Conservation (phyloP, 108 stramenopile genomes). For the Skeletonema potamos region DNA sequence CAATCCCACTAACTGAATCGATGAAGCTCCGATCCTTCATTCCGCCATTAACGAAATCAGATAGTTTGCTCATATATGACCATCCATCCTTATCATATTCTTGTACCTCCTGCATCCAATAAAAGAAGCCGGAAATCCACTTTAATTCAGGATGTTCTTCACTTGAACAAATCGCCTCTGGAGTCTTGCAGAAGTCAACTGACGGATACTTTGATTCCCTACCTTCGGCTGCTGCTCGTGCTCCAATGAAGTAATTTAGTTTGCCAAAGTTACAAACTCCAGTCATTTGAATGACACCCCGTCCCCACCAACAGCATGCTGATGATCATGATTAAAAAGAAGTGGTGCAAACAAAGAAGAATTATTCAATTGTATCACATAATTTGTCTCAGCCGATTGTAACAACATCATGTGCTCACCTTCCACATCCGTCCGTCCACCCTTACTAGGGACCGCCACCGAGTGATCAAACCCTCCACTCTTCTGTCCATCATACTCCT, state of each 20-base stretch:
- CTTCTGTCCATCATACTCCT: slow-evolving; percentile 23
- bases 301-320: slow-evolving; percentile 32
- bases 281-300: slow-evolving; percentile 43
- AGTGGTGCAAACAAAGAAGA: background rate
- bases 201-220: slow-evolving; percentile 9
- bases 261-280: slow-evolving; percentile 35
- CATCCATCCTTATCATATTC: slow-evolving; percentile 37
- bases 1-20: slow-evolving; percentile 22
- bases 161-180: slow-evolving; percentile 24
- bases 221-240: slow-evolving; percentile 21
- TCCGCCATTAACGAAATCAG: slow-evolving; percentile 33
- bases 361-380: too few species aligned
- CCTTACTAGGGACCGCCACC: background rate
- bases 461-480: slow-evolving; percentile 15
- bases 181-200: slow-evolving; percentile 23
- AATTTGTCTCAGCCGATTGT: too few species aligned
- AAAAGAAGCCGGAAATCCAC: slow-evolving; percentile 53
- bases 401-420: slow-evolving; percentile 42
- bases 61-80: slow-evolving; percentile 33
- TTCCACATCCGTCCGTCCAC: slow-evolving; percentile 32
- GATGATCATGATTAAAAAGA: background rate
- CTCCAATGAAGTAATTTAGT: slow-evolving; percentile 32
- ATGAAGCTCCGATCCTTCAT: slow-evolving; percentile 25
- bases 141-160: slow-evolving; percentile 29
- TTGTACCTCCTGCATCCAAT: slow-evolving; percentile 50